Evolutionary conservation across 768 basidiomycete genomes (phyloP).

Genomic region (Amylocystis lapponica): DNA sequence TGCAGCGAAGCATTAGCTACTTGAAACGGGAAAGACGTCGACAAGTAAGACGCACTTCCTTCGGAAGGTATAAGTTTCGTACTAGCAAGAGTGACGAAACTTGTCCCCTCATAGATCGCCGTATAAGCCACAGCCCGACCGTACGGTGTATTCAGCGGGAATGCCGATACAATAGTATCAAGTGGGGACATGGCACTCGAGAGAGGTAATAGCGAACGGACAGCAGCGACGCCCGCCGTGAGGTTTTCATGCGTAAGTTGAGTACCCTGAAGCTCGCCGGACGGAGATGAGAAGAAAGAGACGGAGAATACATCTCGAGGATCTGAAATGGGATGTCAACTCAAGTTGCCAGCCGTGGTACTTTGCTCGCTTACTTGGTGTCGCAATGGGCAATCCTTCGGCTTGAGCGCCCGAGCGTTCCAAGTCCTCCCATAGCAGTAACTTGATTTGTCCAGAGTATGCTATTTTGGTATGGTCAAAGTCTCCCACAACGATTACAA

Average conservation of each 20-base stretch:
- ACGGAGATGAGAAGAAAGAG: conserved; percentile 51
- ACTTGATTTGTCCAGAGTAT: conserved; percentile 45
- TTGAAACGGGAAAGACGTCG: background rate
- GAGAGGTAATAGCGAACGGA: conserved; percentile 69
- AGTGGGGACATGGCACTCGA: conserved; percentile 60
- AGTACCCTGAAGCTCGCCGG: conserved; percentile 51
- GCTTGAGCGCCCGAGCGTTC: conserved; percentile 58
- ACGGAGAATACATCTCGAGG: conserved; percentile 62
- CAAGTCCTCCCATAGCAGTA: conserved; percentile 64
- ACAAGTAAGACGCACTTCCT: conserved; percentile 30
- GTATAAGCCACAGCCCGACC: conserved; percentile 79
- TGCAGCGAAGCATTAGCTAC: background rate
- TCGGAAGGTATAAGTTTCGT: conserved; percentile 47
- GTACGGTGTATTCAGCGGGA: conserved; percentile 68
- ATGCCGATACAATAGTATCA: conserved; percentile 75
- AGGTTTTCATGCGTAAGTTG: conserved; percentile 80
- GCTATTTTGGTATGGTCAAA: conserved; percentile 39
- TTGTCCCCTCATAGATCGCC: conserved; percentile 68
- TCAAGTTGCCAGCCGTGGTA: background rate
- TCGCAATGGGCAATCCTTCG: conserved; percentile 37
- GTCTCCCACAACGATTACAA: conserved; percentile 71
- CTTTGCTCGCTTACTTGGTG: conserved; percentile 43
- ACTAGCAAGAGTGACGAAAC: conserved; percentile 61
- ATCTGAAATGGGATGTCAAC: conserved; percentile 30
- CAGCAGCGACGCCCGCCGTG: conserved; percentile 83